A percentile compares a stretch with the other conserved stretches of the same genome.
Conservation (phyloP, 2,329 filamentous ascomycete species). For the Aspergillus arachidicola region DNA sequence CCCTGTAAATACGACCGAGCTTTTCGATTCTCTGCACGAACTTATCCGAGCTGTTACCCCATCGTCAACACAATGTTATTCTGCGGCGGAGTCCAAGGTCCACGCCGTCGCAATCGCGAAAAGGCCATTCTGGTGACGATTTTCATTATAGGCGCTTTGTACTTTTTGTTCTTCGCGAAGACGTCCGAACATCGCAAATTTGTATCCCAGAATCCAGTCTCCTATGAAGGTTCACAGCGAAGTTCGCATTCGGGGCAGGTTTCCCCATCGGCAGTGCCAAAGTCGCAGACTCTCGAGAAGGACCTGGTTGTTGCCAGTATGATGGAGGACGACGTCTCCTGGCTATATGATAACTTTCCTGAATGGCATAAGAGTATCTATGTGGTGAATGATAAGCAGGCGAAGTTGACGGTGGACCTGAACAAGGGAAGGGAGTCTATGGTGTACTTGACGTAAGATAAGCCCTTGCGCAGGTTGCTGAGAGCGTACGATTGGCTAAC, state of each 20-base stretch:
- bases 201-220: constrained; percentile 12
- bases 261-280: constrained; percentile 19
- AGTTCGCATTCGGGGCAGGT: constrained; percentile 21
- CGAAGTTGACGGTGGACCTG: constrained; percentile 51
- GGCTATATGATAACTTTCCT: constrained; percentile 42
- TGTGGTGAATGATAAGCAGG: constrained; percentile 54
- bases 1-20: neutral
- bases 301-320: constrained; percentile 45
- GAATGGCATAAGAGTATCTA: constrained; percentile 59
- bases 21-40: neutral
- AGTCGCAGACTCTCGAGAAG: constrained; percentile 25
- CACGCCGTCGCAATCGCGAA: constrained; percentile 37
- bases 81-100: constrained; percentile 36
- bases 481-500: neutral
- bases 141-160: constrained; percentile 35
- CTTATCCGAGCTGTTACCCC: neutral
- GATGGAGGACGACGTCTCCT: constrained; percentile 42
- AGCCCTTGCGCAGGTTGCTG: neutral
- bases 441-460: constrained; percentile 47
- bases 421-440: constrained; percentile 49
- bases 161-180: constrained; percentile 36
- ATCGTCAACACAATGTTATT: constrained; percentile 31
- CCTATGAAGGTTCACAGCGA: constrained; percentile 14
- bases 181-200: constrained; percentile 14
- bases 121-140: constrained; percentile 39